phyloP scores from a whole-genome alignment of 768 basidiomycete species.

The Tulasnella sp. region DNA sequence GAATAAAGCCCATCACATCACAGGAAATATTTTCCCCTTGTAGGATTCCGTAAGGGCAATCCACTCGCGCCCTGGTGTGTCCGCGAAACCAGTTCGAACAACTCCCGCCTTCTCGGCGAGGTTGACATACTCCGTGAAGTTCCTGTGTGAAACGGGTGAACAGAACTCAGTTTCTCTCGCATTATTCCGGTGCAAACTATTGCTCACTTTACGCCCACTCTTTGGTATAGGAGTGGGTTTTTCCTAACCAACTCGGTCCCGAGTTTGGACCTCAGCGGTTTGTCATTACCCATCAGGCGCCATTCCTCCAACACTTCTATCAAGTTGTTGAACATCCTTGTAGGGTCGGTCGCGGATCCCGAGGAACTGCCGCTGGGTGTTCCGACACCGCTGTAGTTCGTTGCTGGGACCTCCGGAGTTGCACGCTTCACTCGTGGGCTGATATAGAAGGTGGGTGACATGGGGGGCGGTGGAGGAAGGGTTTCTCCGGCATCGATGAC shows the following conservation, averaged over 20 bases:
- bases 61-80: slow-evolving; percentile 17
- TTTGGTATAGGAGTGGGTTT: slow-evolving; percentile 18
- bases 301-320: slow-evolving; percentile 24
- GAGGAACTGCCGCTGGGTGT: not conserved
- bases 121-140: slow-evolving; percentile 14
- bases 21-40: slow-evolving; percentile 17
- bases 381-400: not conserved
- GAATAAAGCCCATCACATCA: not conserved
- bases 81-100: not conserved
- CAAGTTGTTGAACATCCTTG: slow-evolving; percentile 20
- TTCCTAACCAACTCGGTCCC: slow-evolving; percentile 14
- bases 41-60: slow-evolving; percentile 17
- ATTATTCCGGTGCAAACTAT: not conserved
- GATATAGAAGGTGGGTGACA: not conserved
- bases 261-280: slow-evolving; percentile 8
- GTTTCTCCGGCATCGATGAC: not conserved
- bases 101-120: slow-evolving; percentile 22
- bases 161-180: not conserved
- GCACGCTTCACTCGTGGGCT: slow-evolving; percentile 8
- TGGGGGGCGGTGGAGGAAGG: not conserved
- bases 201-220: slow-evolving; percentile 15
- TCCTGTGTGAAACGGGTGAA: not conserved
- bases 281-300: slow-evolving; percentile 18
- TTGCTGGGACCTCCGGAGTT: not conserved
- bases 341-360: not conserved